phyloP scores from a whole-genome alignment of 2,329 filamentous ascomycete species.

The Pseudocercospora cruenta region DNA sequence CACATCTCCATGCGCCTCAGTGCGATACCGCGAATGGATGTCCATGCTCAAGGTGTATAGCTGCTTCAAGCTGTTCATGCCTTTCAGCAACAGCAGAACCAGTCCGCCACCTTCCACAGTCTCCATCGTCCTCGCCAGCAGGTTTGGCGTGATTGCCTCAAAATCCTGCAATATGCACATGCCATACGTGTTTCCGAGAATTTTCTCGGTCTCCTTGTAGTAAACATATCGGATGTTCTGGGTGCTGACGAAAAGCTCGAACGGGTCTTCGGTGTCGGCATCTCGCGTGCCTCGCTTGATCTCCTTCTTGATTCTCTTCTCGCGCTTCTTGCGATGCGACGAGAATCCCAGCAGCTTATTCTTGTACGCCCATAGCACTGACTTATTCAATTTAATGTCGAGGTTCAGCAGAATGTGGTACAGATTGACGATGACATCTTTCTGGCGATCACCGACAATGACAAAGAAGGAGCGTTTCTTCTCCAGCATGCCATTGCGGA shows the following conservation, averaged over 20 bases:
- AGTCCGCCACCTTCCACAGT: constrained; percentile 96
- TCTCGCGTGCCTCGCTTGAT: constrained; percentile 94
- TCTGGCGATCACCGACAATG: constrained; percentile 88
- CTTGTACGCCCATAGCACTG: constrained; percentile 97
- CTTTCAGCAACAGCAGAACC: constrained; percentile 87
- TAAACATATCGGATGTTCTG: constrained; percentile 98
- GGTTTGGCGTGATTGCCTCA: constrained; percentile 95
- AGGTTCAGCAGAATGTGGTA: constrained; percentile 91
- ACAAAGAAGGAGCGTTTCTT: constrained; percentile 99
- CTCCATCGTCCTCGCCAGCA: constrained; percentile 91
- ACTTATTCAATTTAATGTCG: constrained; percentile 93
- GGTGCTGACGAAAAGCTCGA: constrained; percentile 94
- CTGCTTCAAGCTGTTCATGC: constrained; percentile 96
- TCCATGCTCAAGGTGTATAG: constrained; percentile 98
- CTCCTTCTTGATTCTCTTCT: constrained; percentile 97
- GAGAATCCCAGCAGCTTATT: constrained; percentile 95
- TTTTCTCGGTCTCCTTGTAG: constrained; percentile 99
- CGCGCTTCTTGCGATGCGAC: constrained; percentile 95
- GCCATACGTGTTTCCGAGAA: constrained; percentile 94
- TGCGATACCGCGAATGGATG: constrained; percentile 92
- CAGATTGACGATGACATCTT: constrained; percentile 94
- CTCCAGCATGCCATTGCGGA: constrained; percentile 87
- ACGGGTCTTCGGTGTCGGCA: constrained; percentile 88
- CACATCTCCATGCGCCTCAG: constrained; percentile 93
- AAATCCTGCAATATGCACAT: constrained; percentile 99